A percentile compares a stretch with the other conserved stretches of the same genome.
These are phyloP conservation scores for Tricholoma sp. DNA, from an alignment of 768 basidiomycete species.

Conservation along the genomic window DNA sequence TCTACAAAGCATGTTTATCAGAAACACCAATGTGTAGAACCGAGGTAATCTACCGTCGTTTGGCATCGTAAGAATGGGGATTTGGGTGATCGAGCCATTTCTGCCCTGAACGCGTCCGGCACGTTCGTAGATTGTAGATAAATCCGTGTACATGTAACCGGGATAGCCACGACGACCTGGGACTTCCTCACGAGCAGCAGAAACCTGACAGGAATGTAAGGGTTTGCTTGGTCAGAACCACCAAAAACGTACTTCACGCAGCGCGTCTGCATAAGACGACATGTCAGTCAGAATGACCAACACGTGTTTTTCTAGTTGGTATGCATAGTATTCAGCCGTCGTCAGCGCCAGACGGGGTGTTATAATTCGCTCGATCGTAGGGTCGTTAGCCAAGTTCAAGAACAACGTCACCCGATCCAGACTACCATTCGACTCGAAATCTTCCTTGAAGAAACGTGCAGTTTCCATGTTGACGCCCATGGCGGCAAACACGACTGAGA, in stretches of 20 bases:
- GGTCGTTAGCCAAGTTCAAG: constrained; percentile 98
- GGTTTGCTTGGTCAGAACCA: background rate
- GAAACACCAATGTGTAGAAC: constrained; percentile 8
- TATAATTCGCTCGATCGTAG: constrained; percentile 99
- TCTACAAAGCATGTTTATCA: constrained; percentile 43
- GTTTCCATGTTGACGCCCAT: constrained; percentile 99
- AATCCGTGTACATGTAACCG: constrained; percentile 98
- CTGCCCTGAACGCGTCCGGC: constrained; percentile 96
- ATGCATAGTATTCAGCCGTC: constrained; percentile 98
- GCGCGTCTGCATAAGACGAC: constrained; percentile 95
- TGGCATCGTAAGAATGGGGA: constrained; percentile 99
- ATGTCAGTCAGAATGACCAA: constrained; percentile 99
- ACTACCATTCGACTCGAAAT: constrained; percentile 98
- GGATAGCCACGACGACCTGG: constrained; percentile 99
- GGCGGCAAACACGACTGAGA: constrained; percentile 98
- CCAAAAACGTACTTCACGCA: constrained; percentile 70
- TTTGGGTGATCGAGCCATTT: constrained; percentile 99
- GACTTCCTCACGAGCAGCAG: constrained; percentile 98
- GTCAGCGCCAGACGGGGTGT: constrained; percentile 97
- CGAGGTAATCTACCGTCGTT: constrained; percentile 76
- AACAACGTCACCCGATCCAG: constrained; percentile 97
- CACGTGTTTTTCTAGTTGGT: constrained; percentile 99
- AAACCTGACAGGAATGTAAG: constrained; percentile 52
- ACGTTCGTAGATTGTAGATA: constrained; percentile 99
- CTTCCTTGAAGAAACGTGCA: constrained; percentile 98